Base-by-base conservation (phyloP, 495 filamentous ascomycete species). In the Xylaria longipes region DNA sequence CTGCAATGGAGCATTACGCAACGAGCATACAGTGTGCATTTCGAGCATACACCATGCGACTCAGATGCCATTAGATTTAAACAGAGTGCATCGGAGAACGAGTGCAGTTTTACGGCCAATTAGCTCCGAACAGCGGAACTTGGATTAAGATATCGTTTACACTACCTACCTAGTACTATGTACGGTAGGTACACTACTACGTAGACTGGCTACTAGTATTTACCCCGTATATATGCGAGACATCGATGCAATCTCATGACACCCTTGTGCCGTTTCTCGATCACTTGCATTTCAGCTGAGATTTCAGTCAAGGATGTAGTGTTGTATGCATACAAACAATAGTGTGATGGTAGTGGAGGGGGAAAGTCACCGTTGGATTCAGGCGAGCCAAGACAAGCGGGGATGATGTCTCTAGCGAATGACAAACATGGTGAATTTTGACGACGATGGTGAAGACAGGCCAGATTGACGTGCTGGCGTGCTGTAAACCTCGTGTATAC, bases 201-300 rank as follows among this genome's bases (percentile, higher is more conserved):
- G 29, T 22, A 27, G 54, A 20, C 58, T 62, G 8, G 41, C 33
- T 41, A 62, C 33, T 41, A 25, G 20, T 62, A 8, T 48, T 22
- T 27, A 22, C 5, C 48, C 48, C 11, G 50, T 1, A 48, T 12
- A 12, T 65, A 50, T 35, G 45, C 43, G 43, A 31, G 27, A 22
- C 63, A 37, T 6, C 20, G 31, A 35, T 35, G 43, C 17, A 4
- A 8, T 27, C 43, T 33, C 25, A 8, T 27, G 35, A 50, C 29
- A 12, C 3, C 31, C 46, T 35, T 20, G 31, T 20, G n/a, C 63
- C 20, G 11, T 7, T n/a, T 12, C 7, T 7, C 22, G 45, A 54
- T 67, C 43, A 43, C 65, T 27, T 56, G 33, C 65, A 67, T 67
- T 67, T 56, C 63, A 66, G 63, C 63, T 50, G 63, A 65, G 62